Base-by-base conservation (phyloP, 768 basidiomycete species). In the Mycena sanguinolenta region DNA sequence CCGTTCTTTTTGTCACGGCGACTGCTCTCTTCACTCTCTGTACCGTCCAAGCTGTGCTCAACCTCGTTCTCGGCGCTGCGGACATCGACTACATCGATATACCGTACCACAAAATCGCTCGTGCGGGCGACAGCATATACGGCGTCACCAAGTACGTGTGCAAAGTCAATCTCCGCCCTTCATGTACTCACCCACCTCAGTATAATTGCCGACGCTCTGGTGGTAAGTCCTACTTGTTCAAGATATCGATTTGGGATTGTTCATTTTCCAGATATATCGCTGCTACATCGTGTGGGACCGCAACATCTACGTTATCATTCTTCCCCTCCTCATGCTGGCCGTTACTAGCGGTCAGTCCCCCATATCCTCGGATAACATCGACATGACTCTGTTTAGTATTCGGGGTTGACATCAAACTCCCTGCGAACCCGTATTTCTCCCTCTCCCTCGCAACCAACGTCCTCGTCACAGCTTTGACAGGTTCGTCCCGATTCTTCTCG, bases 71-170 rank as follows among this genome's bases (percentile, higher is more conserved):
- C n/a, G n/a, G n/a, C n/a, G n/a, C n/a, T n/a, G 76, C 70, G 55
- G 75, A 80, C 10, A 57, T 64, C 42, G 71, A 74, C 58, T 60
- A 70, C 34, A 60, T 76, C 36, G 75, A 74, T 25, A 73, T 79
- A 39, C 76, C 79, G 46, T 72, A 74, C 34, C 68, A 70, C 58
- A 67, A 77, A 55, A 54, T 81, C 16, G 73, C 75, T 49, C 75
- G 72, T 30, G 69, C 69, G 71, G 77, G 77, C 61, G 75, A 74
- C 49, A 75, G 79, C 13, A 77, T 79, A 14, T 80, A 78, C 60
- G 79, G 78, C 54, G 77, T 76, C n/a, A 79, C 77, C 77, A 81
- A 81, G 80, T 81, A 65, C 69, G 80, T 77, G 6, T n/a, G n/a
- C 19, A 14, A n/a, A n/a, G n/a, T n/a, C n/a, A n/a, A n/a, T n/a